These are phyloP conservation scores for Peronospora tabacina DNA, from an alignment of 352 stramenopile genomes.

Conservation along the genomic window DNA sequence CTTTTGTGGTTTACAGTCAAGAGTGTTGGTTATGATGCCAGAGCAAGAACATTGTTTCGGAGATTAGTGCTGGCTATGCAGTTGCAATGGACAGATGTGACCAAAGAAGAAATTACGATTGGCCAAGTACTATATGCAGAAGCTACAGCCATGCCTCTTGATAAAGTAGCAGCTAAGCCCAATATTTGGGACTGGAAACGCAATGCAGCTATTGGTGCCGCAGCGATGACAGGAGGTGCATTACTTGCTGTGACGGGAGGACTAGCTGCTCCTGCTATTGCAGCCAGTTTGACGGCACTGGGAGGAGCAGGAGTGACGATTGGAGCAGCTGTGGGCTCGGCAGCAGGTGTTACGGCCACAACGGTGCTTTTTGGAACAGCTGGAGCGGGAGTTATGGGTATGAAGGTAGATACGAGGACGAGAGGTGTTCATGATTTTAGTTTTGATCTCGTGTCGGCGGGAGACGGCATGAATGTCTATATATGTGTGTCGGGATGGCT, in stretches of 20 bases:
- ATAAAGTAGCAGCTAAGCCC: conserved; percentile 47
- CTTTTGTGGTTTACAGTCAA: conserved; percentile 78
- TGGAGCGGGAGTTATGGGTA: conserved; percentile 63
- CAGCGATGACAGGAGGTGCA: conserved; percentile 59
- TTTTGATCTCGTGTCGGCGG: conserved; percentile 73
- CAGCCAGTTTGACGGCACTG: conserved; percentile 44
- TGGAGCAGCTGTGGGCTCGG: conserved; percentile 45
- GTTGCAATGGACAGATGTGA: conserved; percentile 56
- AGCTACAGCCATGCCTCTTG: conserved; percentile 59
- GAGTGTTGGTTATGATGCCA: conserved; percentile 66
- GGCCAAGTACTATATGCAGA: conserved; percentile 64
- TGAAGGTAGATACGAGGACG: conserved; percentile 73
- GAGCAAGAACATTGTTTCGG: conserved; percentile 49
- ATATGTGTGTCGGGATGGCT: conserved; percentile 82
- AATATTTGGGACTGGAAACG: conserved; percentile 76
- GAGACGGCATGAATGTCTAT: conserved; percentile 85
- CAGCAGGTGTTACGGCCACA: conserved; percentile 52
- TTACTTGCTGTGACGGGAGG: conserved; percentile 70
- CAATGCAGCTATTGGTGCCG: conserved; percentile 60
- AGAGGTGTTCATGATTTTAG: conserved; percentile 70
- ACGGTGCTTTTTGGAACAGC: conserved; percentile 78
- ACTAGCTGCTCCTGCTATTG: conserved; percentile 53
- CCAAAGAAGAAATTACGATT: conserved; percentile 56
- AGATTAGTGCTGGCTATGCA: conserved; percentile 40
- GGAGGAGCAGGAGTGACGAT: conserved; percentile 59